These are phyloP conservation scores for Phytopythium litorale DNA, from an alignment of 352 stramenopile species.

Conservation along the genomic window DNA sequence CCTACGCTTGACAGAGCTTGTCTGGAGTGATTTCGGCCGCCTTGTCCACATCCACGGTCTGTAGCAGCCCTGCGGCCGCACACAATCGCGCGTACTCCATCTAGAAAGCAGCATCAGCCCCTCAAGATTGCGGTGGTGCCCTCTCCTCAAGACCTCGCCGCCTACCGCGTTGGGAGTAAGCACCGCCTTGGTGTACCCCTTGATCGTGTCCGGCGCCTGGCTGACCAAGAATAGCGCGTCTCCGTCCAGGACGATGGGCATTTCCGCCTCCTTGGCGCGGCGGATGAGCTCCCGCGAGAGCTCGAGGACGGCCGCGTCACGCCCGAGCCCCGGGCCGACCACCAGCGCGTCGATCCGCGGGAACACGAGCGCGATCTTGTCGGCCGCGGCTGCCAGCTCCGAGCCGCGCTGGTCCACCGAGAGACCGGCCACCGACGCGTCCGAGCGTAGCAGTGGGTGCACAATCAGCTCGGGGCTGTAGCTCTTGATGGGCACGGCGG, in stretches of 20 bases:
- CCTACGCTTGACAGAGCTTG: slow-evolving; percentile 56
- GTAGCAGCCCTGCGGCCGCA: slow-evolving; percentile 34
- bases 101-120: slow-evolving; percentile 21
- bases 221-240: slow-evolving; percentile 92
- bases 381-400: slow-evolving; percentile 26
- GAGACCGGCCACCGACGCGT: slow-evolving; percentile 20
- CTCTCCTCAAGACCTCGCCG: too few relatives aligned
- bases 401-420: slow-evolving; percentile 6
- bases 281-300: slow-evolving; percentile 66
- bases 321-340: slow-evolving; percentile 93
- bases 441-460: slow-evolving; percentile 70
- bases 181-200: slow-evolving; percentile 70
- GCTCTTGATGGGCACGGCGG: slow-evolving; percentile 95
- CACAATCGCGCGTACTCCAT: slow-evolving; percentile 86
- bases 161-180: slow-evolving; percentile 93
- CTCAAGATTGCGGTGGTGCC: not conserved
- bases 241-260: slow-evolving; percentile 94
- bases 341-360: slow-evolving; percentile 74
- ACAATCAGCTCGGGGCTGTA: slow-evolving; percentile 98
- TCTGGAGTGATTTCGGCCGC: slow-evolving; percentile 46
- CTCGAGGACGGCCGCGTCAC: slow-evolving; percentile 86
- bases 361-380: slow-evolving; percentile 55
- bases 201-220: slow-evolving; percentile 55
- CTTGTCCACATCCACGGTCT: slow-evolving; percentile 38
- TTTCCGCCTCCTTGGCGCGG: slow-evolving; percentile 46